Evolutionary conservation across 495 filamentous ascomycete genomes (phyloP), one percentile per base, ranked within the genome.

Genomic region (Viridothelium virens): DNA sequence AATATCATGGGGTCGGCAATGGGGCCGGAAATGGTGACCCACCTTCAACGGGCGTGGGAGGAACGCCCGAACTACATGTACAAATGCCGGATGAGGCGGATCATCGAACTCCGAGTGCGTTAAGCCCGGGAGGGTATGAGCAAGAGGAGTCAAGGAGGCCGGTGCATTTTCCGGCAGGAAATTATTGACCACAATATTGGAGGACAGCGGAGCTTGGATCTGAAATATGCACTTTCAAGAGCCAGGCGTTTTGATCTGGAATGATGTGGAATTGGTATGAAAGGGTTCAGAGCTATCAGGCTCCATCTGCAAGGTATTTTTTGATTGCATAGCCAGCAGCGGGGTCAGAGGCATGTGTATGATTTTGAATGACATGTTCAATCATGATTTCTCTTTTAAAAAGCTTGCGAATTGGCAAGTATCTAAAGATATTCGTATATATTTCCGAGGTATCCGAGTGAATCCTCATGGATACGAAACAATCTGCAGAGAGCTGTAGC

Each of bases 161-260:
- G 31, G 62, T 59, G 31, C 25, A 59, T 18, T 59, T 59, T 59
- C 53, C 53, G 7, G 31, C 53, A 3, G 53, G 25, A 36, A 59
- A 59, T 36, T 59, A 59, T 14, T 59, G 53, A 59, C 25, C 25
- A 25, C 41, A 7, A 14, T 7, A 44, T 44, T 44, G 41, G 25
- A 44, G 41, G 6, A 44, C 41, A 7, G 7, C 14, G 41, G 6
- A 44, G 6, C 1, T 44, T 44, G 41, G 64, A 73, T 77, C 61
- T 83, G 77, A 2, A 83, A 69, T 62, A 84, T 75, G 41, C 78
- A 77, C 71, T 84, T 25, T 25, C 25, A 25, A 25, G 25, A 25
- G 25, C 25, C 25, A 83, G 69, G 78, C 73, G 62, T 74, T 65
- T 4, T 82, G 82, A 66, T 84, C 82, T 70, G 84, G 83, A 37